Evolutionary conservation across 2,329 filamentous ascomycete genomes (phyloP).

Genomic region (Fusarium virguliforme): DNA sequence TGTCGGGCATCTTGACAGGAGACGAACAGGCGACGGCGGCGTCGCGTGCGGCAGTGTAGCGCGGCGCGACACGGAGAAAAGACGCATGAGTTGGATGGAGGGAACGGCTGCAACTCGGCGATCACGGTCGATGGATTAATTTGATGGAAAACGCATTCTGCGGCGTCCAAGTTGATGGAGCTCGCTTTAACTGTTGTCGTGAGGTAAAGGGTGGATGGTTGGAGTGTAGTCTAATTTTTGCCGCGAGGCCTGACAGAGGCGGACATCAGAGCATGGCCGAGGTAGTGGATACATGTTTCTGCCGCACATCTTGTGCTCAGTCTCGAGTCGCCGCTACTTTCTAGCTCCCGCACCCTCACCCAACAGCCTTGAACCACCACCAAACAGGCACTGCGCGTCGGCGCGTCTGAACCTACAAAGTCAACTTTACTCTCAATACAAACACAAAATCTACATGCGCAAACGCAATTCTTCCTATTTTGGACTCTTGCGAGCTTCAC

Average conservation of each 20-base stretch:
- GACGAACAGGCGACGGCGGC: slow-evolving; percentile 52
- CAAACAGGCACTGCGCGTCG: slow-evolving; percentile 51
- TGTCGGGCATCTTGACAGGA: slow-evolving; percentile 73
- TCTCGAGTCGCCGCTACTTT: slow-evolving; percentile 43
- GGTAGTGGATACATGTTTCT: slow-evolving; percentile 49
- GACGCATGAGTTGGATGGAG: slow-evolving; percentile 63
- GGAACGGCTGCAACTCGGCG: slow-evolving; percentile 58
- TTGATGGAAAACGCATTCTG: slow-evolving; percentile 64
- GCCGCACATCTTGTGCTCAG: neutral
- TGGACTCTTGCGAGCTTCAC: neutral
- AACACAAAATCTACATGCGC: slow-evolving; percentile 13
- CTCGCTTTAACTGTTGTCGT: slow-evolving; percentile 50
- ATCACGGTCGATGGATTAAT: slow-evolving; percentile 59
- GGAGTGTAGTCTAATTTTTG: slow-evolving; percentile 58
- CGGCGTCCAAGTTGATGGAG: slow-evolving; percentile 60
- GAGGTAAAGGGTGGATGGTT: slow-evolving; percentile 51
- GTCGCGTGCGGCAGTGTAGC: slow-evolving; percentile 66
- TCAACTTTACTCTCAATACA: slow-evolving; percentile 33
- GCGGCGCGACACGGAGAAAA: slow-evolving; percentile 62
- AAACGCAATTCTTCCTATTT: neutral
- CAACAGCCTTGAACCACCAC: slow-evolving; percentile 38
- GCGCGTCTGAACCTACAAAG: slow-evolving; percentile 37
- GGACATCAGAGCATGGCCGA: slow-evolving; percentile 41
- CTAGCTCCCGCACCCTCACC: slow-evolving; percentile 32
- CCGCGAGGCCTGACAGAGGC: slow-evolving; percentile 49